Conservation (phyloP, 352 stramenopile species). For the Globisporangium abappressorium region DNA sequence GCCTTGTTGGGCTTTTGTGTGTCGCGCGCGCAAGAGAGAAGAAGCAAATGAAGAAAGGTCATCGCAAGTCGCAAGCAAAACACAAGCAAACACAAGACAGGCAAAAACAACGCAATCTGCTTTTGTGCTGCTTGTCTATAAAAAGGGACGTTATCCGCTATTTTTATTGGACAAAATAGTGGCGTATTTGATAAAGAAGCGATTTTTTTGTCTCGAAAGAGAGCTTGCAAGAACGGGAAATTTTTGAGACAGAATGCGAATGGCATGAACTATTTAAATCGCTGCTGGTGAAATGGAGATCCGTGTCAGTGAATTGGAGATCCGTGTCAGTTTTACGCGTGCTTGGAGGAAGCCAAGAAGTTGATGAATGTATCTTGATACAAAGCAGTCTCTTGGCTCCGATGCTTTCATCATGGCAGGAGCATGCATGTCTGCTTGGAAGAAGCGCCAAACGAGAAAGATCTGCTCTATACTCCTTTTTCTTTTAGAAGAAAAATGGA, state of each 20-base stretch:
- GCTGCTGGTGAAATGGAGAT: background rate
- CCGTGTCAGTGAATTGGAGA: background rate
- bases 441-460: background rate
- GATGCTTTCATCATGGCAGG: background rate
- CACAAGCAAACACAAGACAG: background rate
- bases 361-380: background rate
- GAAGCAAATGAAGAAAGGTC: slow-evolving; percentile 10
- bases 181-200: too few species aligned
- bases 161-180: background rate
- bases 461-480: background rate
- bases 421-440: background rate
- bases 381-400: background rate
- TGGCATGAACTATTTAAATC: background rate
- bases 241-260: background rate
- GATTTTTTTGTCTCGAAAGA: too few species aligned
- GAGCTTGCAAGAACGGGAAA: background rate
- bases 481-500: background rate
- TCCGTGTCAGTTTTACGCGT: background rate
- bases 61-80: background rate
- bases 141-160: background rate
- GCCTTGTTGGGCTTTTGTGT: background rate
- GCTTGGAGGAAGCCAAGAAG: background rate
- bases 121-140: background rate
- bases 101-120: background rate
- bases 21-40: slow-evolving; percentile 2